These are phyloP conservation scores for Histomonas meleagridis DNA, from an alignment of 208 protist species.

Conservation along the genomic window DNA sequence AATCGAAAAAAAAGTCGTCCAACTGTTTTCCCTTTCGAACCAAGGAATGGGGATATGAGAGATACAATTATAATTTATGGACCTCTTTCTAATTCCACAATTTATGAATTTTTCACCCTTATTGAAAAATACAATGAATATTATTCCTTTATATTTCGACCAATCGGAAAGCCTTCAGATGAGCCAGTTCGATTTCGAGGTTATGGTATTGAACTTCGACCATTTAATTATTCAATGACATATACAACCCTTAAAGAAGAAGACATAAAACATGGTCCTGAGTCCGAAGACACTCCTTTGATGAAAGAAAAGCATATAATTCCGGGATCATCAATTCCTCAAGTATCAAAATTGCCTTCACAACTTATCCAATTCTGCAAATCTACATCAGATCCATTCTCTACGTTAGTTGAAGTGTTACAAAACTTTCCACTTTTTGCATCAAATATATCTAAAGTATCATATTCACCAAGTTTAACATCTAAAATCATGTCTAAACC, in stretches of 20 bases:
- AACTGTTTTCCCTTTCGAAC: neutral
- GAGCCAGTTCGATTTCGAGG: neutral
- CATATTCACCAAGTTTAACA: neutral
- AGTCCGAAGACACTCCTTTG: neutral
- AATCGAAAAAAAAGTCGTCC: neutral
- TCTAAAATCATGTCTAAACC: neutral
- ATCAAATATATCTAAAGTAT: neutral
- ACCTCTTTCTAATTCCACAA: neutral
- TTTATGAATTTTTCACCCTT: neutral
- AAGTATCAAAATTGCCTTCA: neutral
- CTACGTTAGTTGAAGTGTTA: neutral
- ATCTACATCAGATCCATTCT: neutral
- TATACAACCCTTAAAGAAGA: neutral
- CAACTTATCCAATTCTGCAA: slow-evolving; percentile 6
- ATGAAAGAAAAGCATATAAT: neutral
- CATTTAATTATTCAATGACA: slow-evolving; percentile 33
- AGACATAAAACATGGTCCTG: neutral
- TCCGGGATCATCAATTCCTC: neutral
- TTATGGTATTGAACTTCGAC: neutral
- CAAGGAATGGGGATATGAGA: neutral
- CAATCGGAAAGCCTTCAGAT: neutral
- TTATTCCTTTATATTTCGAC: neutral
- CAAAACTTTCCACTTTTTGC: slow-evolving; percentile 25
- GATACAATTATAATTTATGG: neutral
- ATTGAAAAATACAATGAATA: neutral